A percentile compares a stretch with the other conserved stretches of the same genome.
These are phyloP conservation scores for Penicillium sp. DNA, from an alignment of 2,329 filamentous ascomycete genomes.

Conservation along the genomic window DNA sequence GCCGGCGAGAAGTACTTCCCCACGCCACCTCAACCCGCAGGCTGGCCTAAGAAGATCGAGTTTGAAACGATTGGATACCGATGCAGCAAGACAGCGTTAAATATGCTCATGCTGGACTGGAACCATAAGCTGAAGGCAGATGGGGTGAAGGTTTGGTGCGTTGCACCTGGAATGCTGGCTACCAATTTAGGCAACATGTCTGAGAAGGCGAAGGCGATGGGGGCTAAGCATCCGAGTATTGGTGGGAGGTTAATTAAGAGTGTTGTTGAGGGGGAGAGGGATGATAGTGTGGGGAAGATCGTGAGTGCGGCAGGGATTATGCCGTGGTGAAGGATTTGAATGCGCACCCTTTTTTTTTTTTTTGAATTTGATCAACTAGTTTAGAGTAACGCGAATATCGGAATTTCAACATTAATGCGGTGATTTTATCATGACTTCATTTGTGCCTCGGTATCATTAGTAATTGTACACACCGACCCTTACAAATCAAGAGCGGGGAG, in stretches of 20 bases:
- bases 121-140: conserved; percentile 41
- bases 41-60: conserved; percentile 15
- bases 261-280: conserved; percentile 13
- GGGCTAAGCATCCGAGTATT: conserved; percentile 10
- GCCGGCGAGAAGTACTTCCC: conserved; percentile 10
- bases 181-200: conserved; percentile 27
- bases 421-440: not conserved
- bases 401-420: not conserved
- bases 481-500: not conserved
- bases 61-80: conserved; percentile 19
- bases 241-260: conserved; percentile 7
- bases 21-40: conserved; percentile 11
- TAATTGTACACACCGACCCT: not conserved
- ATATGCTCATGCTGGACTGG: conserved; percentile 54
- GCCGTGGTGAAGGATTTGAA: not conserved
- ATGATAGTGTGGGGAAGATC: conserved; percentile 5
- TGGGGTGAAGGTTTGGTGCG: conserved; percentile 50
- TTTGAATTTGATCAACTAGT: conserved; percentile 44
- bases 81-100: conserved; percentile 46
- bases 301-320: not conserved
- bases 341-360: conserved; percentile 3
- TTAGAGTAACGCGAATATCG: too few species aligned
- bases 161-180: conserved; percentile 49
- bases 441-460: not conserved
- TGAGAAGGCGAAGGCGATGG: conserved; percentile 10